Base-by-base conservation (phyloP, 2,329 filamentous ascomycete genomes). In the Arthroderma sp. region DNA sequence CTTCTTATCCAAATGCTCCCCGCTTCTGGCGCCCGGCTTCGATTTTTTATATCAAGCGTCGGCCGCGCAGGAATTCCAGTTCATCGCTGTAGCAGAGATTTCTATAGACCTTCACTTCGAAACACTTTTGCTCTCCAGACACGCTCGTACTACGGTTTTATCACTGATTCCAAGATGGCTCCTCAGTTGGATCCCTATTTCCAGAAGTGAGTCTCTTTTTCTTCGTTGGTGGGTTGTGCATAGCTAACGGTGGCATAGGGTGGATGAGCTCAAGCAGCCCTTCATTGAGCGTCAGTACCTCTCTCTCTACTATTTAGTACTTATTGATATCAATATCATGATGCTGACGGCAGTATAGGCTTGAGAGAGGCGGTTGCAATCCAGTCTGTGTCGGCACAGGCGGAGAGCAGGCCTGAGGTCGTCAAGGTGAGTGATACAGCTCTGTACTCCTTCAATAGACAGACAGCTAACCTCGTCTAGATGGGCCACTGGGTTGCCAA, bases 281-380 rank as follows among this genome's bases (percentile, higher is more conserved):
- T 96, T 95, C 76, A 94, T 95, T 73, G 86, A 94, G 66, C 86
- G 91, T 76, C 66, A 59, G 74, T 67, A 15, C 6, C 49, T 31
- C 61, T 25, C n/a, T 52, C 31, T 44, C 49, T 17, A 41, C n/a
- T 21, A 39, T 37, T 25, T 35, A 21, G 21, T 31, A 25, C 44
- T 8, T 59, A n/a, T 49, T 19, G 33, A 49, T 55, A 35, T 57
- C 55, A 25, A 23, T 13, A 17, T 15, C 13, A 25, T 25, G n/a
- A n/a, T 13, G 9, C 44, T 51, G 25, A 51, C 25, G 6, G 11
- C 9, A 2, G 23, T n/a, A 6, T 19, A 51, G 76, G 76, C 65
- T 83, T 98, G 60, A 82, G 88, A 68, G 84, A 91, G 74, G 93
- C 93, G 56, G 93, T 98, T 60, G 91, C 91, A 55, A 98, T 98